A percentile compares a stretch with the other conserved stretches of the same genome.
phyloP scores from a whole-genome alignment of 495 filamentous ascomycete genomes.

The Parachaetomium inaequale region DNA sequence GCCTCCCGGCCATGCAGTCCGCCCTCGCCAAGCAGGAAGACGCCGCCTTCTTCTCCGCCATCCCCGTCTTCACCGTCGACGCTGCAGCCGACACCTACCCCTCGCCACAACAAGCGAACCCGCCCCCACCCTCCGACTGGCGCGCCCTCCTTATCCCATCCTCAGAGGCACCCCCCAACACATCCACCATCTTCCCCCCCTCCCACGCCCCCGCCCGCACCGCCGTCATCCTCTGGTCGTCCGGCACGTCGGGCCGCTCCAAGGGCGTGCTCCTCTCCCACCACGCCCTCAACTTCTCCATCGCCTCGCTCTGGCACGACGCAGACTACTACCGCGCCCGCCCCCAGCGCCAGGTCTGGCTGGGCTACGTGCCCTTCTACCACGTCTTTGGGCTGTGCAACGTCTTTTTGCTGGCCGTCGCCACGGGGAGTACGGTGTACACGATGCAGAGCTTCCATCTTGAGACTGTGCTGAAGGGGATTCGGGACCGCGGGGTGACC shows the following conservation, averaged over 20 bases:
- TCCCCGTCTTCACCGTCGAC: constrained; percentile 33
- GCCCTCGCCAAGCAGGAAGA: constrained; percentile 26
- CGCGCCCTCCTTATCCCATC: constrained; percentile 17
- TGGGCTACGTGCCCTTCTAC: constrained; percentile 37
- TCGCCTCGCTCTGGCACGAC: constrained; percentile 33
- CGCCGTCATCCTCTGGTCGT: constrained; percentile 72
- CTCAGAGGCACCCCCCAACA: not conserved
- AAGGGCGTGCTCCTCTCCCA: constrained; percentile 80
- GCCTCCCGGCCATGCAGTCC: constrained; percentile 28
- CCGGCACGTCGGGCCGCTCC: constrained; percentile 75
- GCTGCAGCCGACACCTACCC: constrained; percentile 26
- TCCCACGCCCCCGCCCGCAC: constrained; percentile 18
- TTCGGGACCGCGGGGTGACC: constrained; percentile 49
- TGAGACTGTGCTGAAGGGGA: constrained; percentile 51
- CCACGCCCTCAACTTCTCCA: constrained; percentile 35
- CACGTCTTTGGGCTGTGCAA: constrained; percentile 37
- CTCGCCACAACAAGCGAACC: constrained; percentile 2
- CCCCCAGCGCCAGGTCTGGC: constrained; percentile 53
- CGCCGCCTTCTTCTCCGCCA: constrained; percentile 14
- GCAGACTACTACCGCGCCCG: constrained; percentile 34
- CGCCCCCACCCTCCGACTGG: constrained; percentile 17
- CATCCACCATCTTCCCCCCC: constrained; percentile 8
- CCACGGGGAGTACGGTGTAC: constrained; percentile 55
- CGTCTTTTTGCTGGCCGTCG: constrained; percentile 54
- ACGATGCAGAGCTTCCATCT: constrained; percentile 60